Base-by-base conservation (phyloP, 2,329 filamentous ascomycete species). In the Byssoonygena ceratinophila region DNA sequence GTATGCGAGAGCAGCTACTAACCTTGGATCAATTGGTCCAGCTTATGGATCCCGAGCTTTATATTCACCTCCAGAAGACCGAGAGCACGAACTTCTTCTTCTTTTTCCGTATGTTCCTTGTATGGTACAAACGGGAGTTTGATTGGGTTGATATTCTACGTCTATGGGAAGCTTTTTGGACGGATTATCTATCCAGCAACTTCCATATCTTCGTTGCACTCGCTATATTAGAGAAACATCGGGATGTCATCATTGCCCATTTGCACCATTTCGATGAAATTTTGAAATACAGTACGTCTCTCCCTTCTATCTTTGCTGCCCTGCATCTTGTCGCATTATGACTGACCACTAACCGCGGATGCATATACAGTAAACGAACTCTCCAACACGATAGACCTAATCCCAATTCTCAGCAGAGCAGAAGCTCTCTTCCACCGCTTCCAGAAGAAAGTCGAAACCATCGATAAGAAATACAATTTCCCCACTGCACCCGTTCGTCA, bases 21-120 rank as follows among this genome's bases (percentile, higher is more conserved):
- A 89, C 91, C 0, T 80, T 98, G 2, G 90, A 98, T 64, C 89
- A 98, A 59, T 82, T 98, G 0, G 89, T 97, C 11, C 89, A 94
- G 65, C 87, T 98, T 53, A 90, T 98, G 82, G 92, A 98, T 60
- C 92, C 94, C 0, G 86, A 89, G 65, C 81, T 98, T 6, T 97
- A 96, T 69, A 76, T 86, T 1, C 92, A 98, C 62, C 79, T 98
- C 0, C 82, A 94, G 67, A 83, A 80, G 14, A 87, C 90, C 18
- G 94, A 98, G 63, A 94, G 86, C 63, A 98, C 92, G 22, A 98
- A 98, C 68, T 98, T 98, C 70, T 98, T 98, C 71, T 98, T 98
- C 75, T 97, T 98, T 75, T 98, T 97, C 80, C 86, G 92, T 55
- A 97, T 97, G 92, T 76, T 98, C 31, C 76, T 98, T 1, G 92